Evolutionary conservation across 2,329 filamentous ascomycete genomes (phyloP), one percentile per base, ranked within the genome.

Genomic region (Aureobasidium sp.): DNA sequence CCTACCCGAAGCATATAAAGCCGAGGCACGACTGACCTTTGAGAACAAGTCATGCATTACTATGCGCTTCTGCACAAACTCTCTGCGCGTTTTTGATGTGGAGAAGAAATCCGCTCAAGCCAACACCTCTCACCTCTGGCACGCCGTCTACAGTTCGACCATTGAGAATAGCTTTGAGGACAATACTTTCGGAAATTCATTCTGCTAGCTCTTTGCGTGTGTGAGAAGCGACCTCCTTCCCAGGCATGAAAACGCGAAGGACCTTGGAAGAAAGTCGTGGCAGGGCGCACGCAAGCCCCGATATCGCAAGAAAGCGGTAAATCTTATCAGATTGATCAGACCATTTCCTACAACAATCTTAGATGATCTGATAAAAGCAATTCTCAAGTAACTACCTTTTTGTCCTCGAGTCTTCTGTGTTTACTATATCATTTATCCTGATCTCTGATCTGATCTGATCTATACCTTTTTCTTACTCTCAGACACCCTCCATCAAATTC

Each of bases 321-420:
- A 48, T 58, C 31, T 58, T 39, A 58, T 58, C 54, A 58, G 54
- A 58, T 58, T 27, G 31, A 58, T 57, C 53, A 47, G 40, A 37
- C 40, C 53, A 57, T 47, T 45, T 37, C 9, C 4, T 7, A 5
- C n/a, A 17, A 5, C n/a, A 17, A 39, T 48, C 14, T 48, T 2
- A 29, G 27, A 47, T 58, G 37, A 37, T 58, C 54, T 54, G 50
- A 54, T 54, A 44, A 44, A 24, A 44, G 22, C 40, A 5, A 5
- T 12, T 6, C 3, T 24, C 14, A 44, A 44, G 40, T 2, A 12
- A 12, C n/a, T n/a, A 33, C 17, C 35, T n/a, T 14, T 19, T 14
- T 31, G 24, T 42, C 22, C 15, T 42, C 4, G 17, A 17, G n/a
- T n/a, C n/a, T n/a, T n/a, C 15, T 33, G 3, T 44, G n/a, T 11